Evolutionary conservation across 1,139 yeast genomes (phyloP).

Genomic region (Magnusiomyces suaveolens): DNA sequence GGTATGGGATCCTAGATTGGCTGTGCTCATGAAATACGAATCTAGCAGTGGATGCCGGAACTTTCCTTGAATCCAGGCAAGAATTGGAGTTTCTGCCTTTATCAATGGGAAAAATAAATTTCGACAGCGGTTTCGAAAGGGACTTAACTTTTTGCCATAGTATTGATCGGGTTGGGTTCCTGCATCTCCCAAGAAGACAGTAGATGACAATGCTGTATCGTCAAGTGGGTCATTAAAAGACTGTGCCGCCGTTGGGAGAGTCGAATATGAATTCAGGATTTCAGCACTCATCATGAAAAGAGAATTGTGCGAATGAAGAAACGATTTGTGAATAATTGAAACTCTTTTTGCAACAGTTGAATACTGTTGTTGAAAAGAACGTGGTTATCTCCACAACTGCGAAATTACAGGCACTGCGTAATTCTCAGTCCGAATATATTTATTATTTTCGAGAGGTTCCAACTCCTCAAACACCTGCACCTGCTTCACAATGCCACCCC

Average conservation of each 20-base stretch:
- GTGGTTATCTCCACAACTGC: not conserved
- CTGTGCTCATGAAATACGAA: conserved; percentile 76
- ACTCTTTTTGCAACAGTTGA: no score
- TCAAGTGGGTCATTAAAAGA: conserved; percentile 34
- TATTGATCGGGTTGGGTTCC: conserved; percentile 63
- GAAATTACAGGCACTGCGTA: not conserved
- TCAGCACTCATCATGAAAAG: no score
- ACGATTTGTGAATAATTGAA: no score
- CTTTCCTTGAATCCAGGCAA: conserved; percentile 48
- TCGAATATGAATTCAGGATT: no score
- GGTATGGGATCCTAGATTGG: conserved; percentile 86
- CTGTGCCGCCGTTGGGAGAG: no score
- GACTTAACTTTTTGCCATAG: conserved; percentile 51
- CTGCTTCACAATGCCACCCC: not conserved
- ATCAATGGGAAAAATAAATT: conserved; percentile 48
- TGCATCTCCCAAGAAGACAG: conserved; percentile 30
- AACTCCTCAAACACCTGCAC: not conserved
- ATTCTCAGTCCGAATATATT: not conserved
- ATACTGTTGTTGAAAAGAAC: no score
- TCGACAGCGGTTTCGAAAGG: conserved; percentile 51
- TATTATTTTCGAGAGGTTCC: not conserved
- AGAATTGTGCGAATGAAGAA: no score
- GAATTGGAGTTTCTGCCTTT: conserved; percentile 53
- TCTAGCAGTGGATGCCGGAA: conserved; percentile 51
- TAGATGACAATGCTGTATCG: conserved; percentile 1